phyloP scores from a whole-genome alignment of 2,329 filamentous ascomycete species.

The Leptographium radiaticola region DNA sequence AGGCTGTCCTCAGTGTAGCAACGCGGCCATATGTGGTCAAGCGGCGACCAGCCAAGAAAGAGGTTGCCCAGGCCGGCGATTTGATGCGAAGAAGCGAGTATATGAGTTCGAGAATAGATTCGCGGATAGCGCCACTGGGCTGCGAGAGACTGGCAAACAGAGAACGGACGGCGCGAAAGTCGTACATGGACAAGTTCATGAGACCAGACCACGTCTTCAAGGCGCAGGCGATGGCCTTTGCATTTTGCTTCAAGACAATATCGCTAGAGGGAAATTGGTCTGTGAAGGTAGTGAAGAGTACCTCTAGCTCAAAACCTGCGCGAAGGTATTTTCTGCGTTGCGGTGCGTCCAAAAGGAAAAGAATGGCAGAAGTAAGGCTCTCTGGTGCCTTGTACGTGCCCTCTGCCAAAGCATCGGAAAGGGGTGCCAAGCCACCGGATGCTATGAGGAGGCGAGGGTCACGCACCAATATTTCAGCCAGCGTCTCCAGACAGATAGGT shows the following conservation, averaged over 20 bases:
- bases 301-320: slow-evolving; percentile 79
- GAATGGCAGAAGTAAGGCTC: slow-evolving; percentile 72
- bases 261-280: slow-evolving; percentile 57
- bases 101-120: slow-evolving; percentile 77
- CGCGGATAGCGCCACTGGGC: slow-evolving; percentile 43
- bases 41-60: slow-evolving; percentile 82
- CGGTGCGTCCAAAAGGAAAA: slow-evolving; percentile 81
- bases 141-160: slow-evolving; percentile 53
- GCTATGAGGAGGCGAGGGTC: slow-evolving; percentile 71
- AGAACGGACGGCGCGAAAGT: slow-evolving; percentile 73
- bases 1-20: slow-evolving; percentile 60
- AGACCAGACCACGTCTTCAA: slow-evolving; percentile 90
- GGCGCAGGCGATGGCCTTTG: slow-evolving; percentile 82
- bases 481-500: slow-evolving; percentile 82
- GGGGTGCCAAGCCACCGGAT: slow-evolving; percentile 68
- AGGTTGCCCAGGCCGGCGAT: slow-evolving; percentile 85
- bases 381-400: slow-evolving; percentile 88
- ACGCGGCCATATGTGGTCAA: slow-evolving; percentile 96
- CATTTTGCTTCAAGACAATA: slow-evolving; percentile 63
- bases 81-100: slow-evolving; percentile 78
- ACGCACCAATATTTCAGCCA: slow-evolving; percentile 81
- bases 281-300: slow-evolving; percentile 84
- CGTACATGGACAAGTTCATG: slow-evolving; percentile 76
- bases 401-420: slow-evolving; percentile 87
- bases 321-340: slow-evolving; percentile 69